phyloP scores from a whole-genome alignment of 305 asterid genomes.

The Solanum hybrid region DNA sequence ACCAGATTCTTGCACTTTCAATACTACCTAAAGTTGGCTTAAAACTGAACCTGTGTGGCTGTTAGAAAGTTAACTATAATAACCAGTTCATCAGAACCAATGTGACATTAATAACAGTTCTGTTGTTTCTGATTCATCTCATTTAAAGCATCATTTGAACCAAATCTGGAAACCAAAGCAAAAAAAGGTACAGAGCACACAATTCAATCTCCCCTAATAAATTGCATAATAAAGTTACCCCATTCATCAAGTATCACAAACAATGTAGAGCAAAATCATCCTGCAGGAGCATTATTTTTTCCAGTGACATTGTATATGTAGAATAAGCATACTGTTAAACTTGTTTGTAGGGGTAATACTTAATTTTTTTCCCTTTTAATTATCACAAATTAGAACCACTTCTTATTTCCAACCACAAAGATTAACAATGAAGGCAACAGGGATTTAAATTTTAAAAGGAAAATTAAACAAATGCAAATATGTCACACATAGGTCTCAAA shows the following conservation, averaged over 20 bases:
- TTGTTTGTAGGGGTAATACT: neutral
- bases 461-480: neutral
- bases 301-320: neutral
- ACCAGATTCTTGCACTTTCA: neutral
- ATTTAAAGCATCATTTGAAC: neutral
- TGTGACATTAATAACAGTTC: neutral
- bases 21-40: neutral
- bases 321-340: neutral
- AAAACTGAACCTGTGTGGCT: neutral
- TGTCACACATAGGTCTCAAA: neutral
- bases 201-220: neutral
- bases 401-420: neutral
- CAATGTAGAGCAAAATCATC: neutral
- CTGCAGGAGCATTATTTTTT: neutral
- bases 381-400: neutral
- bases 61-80: neutral
- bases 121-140: neutral
- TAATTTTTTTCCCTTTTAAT: neutral
- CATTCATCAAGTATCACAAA: neutral
- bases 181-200: neutral
- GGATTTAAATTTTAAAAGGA: neutral
- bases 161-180: neutral
- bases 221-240: neutral
- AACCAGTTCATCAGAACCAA: neutral
- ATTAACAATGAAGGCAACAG: neutral